Evolutionary conservation across 1,284 basidiomycete species (phyloP), one percentile per base, ranked within the genome.

Genomic region (Golubevia sp.): DNA sequence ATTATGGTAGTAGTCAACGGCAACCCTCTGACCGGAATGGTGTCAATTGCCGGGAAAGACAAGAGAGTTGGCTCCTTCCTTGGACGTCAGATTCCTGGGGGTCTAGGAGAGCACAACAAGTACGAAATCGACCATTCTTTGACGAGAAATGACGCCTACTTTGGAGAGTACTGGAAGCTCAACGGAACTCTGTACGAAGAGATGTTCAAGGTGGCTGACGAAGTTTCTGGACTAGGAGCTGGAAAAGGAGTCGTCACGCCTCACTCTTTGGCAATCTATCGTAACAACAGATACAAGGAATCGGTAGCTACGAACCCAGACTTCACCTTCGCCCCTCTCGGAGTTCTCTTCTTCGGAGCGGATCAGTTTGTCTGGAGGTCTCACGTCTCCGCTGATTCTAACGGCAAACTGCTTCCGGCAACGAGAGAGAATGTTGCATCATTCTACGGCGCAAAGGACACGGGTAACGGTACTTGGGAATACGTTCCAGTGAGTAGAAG

Each of bases 361-460:
- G 59, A 61, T 34, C 59, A 61, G 23, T 61, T 61, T 55, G 34
- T 61, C 23, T 61, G 27, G n/a, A 55, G 54, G 23, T 57, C 59
- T 49, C 56, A 57, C 38, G 20, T 34, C 21, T 58, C 49, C n/a
- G 48, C 59, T 3, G n/a, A 11, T 23, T 54, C 57, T 18, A 56
- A 25, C 21, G 59, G 59, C 21, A 53, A 61, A 25, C 59, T 55
- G 11, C 25, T 51, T 13, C 56, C 55, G 20, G 13, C 18, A 15
- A 61, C 55, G 18, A 25, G 59, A 21, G 24, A 59, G 44, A 25
- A 54, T 11, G 13, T 56, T 20, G 8, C 59, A 25, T 2, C 7
- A 18, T 62, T 70, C 26, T 62, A 63, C 24, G 71, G 70, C 15
- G 66, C 69, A 49, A 52, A 60, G 21, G 54, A 57, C 55, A 50